Percentiles rank a stretch among this genome's conserved stretches.
These are phyloP conservation scores for Capsicum pubescens DNA, from an alignment of 257 asterid species.

Conservation along the genomic window DNA sequence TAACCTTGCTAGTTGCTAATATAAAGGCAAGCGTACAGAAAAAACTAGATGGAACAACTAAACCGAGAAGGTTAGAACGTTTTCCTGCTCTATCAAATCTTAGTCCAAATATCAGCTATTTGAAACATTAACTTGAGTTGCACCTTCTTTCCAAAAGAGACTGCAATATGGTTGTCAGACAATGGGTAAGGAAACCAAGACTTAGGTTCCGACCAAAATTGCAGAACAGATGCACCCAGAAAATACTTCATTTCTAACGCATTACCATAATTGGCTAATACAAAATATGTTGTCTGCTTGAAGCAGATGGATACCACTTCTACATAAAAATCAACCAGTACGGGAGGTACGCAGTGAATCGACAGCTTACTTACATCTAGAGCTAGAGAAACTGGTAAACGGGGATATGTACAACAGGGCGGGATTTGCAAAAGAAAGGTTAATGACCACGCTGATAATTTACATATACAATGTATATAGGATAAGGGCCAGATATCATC, in stretches of 20 bases:
- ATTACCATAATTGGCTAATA: slow-evolving; percentile 20
- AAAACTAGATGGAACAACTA: neutral
- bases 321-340: slow-evolving; percentile 6
- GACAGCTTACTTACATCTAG: slow-evolving; percentile 31
- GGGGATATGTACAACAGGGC: slow-evolving; percentile 51
- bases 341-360: neutral
- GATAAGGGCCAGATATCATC: slow-evolving; percentile 41
- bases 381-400: slow-evolving; percentile 23
- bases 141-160: neutral
- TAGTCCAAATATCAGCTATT: neutral
- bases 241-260: slow-evolving; percentile 6
- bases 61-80: neutral
- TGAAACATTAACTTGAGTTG: neutral
- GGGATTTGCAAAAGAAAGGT: slow-evolving; percentile 34
- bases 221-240: neutral
- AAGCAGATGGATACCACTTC: neutral
- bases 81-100: neutral
- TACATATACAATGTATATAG: slow-evolving; percentile 44
- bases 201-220: neutral
- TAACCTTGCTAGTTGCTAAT: too few relatives aligned
- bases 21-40: too few relatives aligned
- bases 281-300: neutral
- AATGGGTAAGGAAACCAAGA: neutral
- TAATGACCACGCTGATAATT: slow-evolving; percentile 34
- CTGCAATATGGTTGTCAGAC: neutral